Conservation (phyloP, 805 yeast species). For the Candida arabinofermentans region DNA sequence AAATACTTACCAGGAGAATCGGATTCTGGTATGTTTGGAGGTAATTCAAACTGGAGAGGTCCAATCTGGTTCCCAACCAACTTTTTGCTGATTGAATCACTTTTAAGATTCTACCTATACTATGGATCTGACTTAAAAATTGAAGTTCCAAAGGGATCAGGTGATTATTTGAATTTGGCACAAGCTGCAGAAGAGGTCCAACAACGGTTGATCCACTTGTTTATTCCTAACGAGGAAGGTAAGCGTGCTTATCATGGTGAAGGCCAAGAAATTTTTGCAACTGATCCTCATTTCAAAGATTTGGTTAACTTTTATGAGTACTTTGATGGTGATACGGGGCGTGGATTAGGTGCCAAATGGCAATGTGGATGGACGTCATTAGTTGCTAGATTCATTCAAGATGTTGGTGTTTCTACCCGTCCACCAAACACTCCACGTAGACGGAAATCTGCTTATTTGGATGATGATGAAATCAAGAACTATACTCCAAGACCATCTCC, state of each 20-base stretch:
- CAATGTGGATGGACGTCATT: slow-evolving; percentile 97
- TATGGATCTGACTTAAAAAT: slow-evolving; percentile 83
- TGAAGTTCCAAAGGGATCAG: slow-evolving; percentile 85
- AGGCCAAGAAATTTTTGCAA: slow-evolving; percentile 42
- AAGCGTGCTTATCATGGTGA: slow-evolving; percentile 78
- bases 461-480: slow-evolving; percentile 34
- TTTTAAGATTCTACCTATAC: slow-evolving; percentile 82
- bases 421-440: slow-evolving; percentile 36
- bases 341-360: slow-evolving; percentile 90
- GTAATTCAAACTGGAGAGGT: slow-evolving; percentile 96
- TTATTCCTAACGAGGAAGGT: slow-evolving; percentile 58
- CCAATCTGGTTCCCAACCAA: slow-evolving; percentile 97
- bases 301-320: slow-evolving; percentile 79
- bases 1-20: slow-evolving; percentile 84
- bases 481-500: slow-evolving; percentile 43
- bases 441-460: slow-evolving; percentile 23
- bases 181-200: slow-evolving; percentile 89
- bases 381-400: slow-evolving; percentile 88
- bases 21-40: slow-evolving; percentile 92
- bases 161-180: slow-evolving; percentile 69
- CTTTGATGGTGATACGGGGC: slow-evolving; percentile 91
- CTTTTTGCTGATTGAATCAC: slow-evolving; percentile 78
- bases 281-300: slow-evolving; percentile 70
- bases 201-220: slow-evolving; percentile 76
- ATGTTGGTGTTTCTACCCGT: slow-evolving; percentile 71